Percentiles rank a stretch among this genome's conserved stretches.
phyloP scores from a whole-genome alignment of 257 asterid genomes.

The Solanum stenotomum region DNA sequence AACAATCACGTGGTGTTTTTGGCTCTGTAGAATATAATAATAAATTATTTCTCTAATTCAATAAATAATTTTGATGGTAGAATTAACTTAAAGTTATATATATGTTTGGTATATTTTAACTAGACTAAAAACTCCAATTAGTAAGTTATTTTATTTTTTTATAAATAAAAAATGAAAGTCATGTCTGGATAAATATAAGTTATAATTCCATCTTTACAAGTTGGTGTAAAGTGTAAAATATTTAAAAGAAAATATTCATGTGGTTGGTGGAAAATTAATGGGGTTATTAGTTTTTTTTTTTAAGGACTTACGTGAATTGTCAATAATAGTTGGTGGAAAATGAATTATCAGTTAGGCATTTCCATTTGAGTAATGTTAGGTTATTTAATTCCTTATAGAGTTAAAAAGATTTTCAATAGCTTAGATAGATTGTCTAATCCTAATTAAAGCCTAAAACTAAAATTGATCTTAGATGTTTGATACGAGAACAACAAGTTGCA shows the following conservation, averaged over 20 bases:
- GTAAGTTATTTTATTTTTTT: too few relatives aligned
- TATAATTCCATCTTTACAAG: not conserved
- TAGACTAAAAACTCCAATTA: too few relatives aligned
- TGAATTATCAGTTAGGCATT: not conserved
- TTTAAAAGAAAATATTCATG: too few relatives aligned
- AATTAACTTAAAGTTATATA: too few relatives aligned
- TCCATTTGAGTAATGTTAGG: not conserved
- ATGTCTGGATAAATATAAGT: too few relatives aligned
- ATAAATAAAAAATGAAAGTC: too few relatives aligned
- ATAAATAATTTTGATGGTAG: too few relatives aligned
- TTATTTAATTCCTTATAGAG: not conserved
- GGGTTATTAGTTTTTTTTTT: not conserved
- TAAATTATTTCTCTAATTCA: too few relatives aligned
- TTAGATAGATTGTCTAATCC: not conserved
- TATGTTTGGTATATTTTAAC: too few relatives aligned
- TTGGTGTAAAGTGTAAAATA: not conserved
- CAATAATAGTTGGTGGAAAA: not conserved
- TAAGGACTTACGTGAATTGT: not conserved
- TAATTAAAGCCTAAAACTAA: not conserved
- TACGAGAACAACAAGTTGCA: not conserved
- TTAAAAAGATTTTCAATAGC: not conserved
- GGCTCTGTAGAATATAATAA: too few relatives aligned
- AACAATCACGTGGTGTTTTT: too few relatives aligned
- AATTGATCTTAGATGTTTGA: not conserved
- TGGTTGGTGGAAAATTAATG: not conserved